Conservation (phyloP, 495 filamentous ascomycete genomes). For the Aspergillus coremiiformis region DNA sequence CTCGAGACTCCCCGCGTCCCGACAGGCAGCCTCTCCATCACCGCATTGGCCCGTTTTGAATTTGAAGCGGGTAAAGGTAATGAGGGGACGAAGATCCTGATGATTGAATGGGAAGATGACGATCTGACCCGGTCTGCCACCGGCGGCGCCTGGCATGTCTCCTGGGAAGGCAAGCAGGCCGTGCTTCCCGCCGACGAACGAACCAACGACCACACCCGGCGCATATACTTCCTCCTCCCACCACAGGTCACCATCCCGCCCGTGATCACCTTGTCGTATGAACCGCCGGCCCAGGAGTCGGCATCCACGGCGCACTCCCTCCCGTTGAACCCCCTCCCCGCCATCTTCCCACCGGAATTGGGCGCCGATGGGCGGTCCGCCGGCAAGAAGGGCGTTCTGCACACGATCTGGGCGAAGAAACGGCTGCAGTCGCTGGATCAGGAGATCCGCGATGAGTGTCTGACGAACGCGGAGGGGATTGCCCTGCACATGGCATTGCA, state of each 20-base stretch:
- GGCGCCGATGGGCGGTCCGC: slow-evolving; percentile 55
- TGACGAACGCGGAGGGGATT: slow-evolving; percentile 64
- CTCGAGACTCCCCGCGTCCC: slow-evolving; percentile 25
- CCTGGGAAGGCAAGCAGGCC: slow-evolving; percentile 65
- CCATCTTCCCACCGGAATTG: slow-evolving; percentile 69
- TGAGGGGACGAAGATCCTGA: slow-evolving; percentile 76
- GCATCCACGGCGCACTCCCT: slow-evolving; percentile 13
- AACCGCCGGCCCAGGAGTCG: slow-evolving; percentile 10
- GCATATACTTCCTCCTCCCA: slow-evolving; percentile 68
- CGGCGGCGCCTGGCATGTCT: slow-evolving; percentile 56
- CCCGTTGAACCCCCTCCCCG: slow-evolving; percentile 65
- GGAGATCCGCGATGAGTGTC: slow-evolving; percentile 59
- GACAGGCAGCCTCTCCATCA: slow-evolving; percentile 27
- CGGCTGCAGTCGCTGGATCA: slow-evolving; percentile 61
- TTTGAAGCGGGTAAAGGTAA: slow-evolving; percentile 70
- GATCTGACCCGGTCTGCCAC: slow-evolving; percentile 29
- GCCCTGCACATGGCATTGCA: slow-evolving; percentile 72
- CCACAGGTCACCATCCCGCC: slow-evolving; percentile 59
- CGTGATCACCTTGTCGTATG: slow-evolving; percentile 53
- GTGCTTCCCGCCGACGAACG: slow-evolving; percentile 58
- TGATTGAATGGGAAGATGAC: slow-evolving; percentile 75
- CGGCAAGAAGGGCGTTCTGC: slow-evolving; percentile 70
- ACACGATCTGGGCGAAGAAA: slow-evolving; percentile 78
- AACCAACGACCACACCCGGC: slow-evolving; percentile 46
- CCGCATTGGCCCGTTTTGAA: slow-evolving; percentile 72